These are phyloP conservation scores for Candida krabiensis DNA, from an alignment of 805 yeast species.

Conservation along the genomic window DNA sequence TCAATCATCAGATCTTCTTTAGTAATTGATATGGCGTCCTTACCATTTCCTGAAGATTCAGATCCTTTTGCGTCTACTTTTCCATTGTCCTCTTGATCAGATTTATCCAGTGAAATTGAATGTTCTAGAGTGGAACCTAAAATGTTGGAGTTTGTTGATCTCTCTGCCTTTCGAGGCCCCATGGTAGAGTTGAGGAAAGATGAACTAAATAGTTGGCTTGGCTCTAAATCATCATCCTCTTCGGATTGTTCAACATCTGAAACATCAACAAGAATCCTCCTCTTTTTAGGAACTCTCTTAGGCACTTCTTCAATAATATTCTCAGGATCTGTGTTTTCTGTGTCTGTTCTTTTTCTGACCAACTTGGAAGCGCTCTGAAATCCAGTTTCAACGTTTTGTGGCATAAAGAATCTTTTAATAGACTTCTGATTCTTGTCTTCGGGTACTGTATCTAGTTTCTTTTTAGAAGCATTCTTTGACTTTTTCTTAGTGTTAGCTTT, in stretches of 20 bases:
- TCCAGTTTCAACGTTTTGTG: conserved; percentile 67
- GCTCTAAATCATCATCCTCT: conserved; percentile 15
- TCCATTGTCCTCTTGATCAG: not conserved
- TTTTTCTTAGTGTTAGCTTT: conserved; percentile 35
- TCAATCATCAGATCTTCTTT: conserved; percentile 13
- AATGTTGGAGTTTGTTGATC: conserved; percentile 4
- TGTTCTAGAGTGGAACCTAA: conserved; percentile 13
- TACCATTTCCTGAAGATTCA: too few relatives aligned
- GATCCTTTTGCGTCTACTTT: not conserved
- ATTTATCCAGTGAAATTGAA: conserved; percentile 12
- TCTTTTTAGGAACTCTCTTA: conserved; percentile 5
- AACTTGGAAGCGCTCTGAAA: conserved; percentile 53
- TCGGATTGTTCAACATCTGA: conserved; percentile 18
- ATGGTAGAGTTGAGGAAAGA: conserved; percentile 8
- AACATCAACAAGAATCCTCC: conserved; percentile 11
- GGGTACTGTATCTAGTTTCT: conserved; percentile 3
- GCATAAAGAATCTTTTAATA: conserved; percentile 62
- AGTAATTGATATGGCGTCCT: not conserved
- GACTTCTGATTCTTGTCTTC: conserved; percentile 12
- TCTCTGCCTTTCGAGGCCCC: conserved; percentile 5
- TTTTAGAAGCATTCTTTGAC: conserved; percentile 5
- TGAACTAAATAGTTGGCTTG: conserved; percentile 19
- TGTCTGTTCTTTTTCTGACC: conserved; percentile 33
- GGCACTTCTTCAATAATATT: conserved; percentile 10
- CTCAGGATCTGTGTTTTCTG: conserved; percentile 12